Evolutionary conservation across 2,329 filamentous ascomycete species (phyloP), one percentile per base, ranked within the genome.

Genomic region (Coleophoma eucalyptorum): DNA sequence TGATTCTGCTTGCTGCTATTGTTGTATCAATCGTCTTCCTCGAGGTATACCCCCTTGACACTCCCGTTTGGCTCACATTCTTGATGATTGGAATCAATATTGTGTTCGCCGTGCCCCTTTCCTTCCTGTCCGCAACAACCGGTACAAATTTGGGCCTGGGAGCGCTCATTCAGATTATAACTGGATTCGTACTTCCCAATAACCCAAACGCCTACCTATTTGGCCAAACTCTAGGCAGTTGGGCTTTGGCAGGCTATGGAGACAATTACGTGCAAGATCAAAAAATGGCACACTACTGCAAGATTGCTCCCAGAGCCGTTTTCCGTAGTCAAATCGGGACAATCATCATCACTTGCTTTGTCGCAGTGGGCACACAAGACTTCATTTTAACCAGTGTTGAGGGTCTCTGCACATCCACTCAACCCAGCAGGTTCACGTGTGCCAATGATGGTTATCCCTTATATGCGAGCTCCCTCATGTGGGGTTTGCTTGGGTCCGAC

Each of bases 51-150:
- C 44, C 35, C 16, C 38, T 46, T 4, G 45, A 49, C 20, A 61
- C 55, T 13, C 55, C 58, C 15, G 55, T 59, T 1, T 61, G 55
- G 54, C 54, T 55, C 6, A 49, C 50, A 13, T 61, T 61, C 35
- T 42, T 61, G 7, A 53, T 57, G 44, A 63, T 70, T 38, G 69
- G 52, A 7, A 65, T 72, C 55, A 70, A 69, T 55, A 53, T 74
- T 6, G 61, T 55, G 26, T 57, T 57, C 41, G 50, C 51, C 21
- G 68, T 76, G 2, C 72, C 72, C 1, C 55, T 73, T 4, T 72
- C 71, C 1, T 67, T 75, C 53, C 61, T 75, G 3, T 72, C 69
- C 3, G 73, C 72, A 21, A 74, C 71, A 34, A 74, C 73, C 1
- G 72, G 72, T 34, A 72, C 71, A 7, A 73, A 72, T 49, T 62